Evolutionary conservation across 306 rosid species (phyloP).

Genomic region (Quercus parvula): DNA sequence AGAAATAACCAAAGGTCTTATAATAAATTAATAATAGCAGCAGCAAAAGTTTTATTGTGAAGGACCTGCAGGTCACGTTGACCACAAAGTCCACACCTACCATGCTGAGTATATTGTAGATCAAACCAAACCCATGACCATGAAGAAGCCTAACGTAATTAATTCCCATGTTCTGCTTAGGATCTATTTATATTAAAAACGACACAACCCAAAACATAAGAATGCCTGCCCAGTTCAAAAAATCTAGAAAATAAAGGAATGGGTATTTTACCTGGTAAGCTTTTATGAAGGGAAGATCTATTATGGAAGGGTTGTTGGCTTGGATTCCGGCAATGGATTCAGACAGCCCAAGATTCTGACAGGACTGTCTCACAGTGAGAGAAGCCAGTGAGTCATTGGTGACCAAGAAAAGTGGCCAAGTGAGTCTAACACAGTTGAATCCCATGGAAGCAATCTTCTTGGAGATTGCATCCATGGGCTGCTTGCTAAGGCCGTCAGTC

Average conservation of each 20-base stretch:
- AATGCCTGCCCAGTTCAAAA: background rate
- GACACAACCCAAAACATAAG: background rate
- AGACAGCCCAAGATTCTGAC: slow-evolving; percentile 45
- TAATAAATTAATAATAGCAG: no score
- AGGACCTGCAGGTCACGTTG: background rate
- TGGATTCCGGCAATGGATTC: slow-evolving; percentile 56
- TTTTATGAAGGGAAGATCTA: slow-evolving; percentile 59
- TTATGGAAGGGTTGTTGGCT: slow-evolving; percentile 62
- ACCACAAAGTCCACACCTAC: background rate
- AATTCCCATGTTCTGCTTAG: background rate
- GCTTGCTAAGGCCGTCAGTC: slow-evolving; percentile 82
- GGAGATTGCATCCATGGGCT: slow-evolving; percentile 60
- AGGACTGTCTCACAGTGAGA: slow-evolving; percentile 68
- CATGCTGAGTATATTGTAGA: background rate
- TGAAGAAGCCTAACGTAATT: background rate
- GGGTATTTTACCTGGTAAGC: slow-evolving; percentile 58
- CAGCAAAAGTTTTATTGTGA: no score
- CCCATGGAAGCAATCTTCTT: slow-evolving; percentile 52
- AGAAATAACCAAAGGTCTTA: no score
- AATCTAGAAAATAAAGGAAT: background rate
- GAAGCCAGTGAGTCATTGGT: slow-evolving; percentile 63
- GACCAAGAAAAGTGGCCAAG: slow-evolving; percentile 66
- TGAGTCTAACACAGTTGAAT: slow-evolving; percentile 87
- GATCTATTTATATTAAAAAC: background rate
- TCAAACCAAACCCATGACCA: background rate